phyloP scores from a whole-genome alignment of 2,329 filamentous ascomycete genomes.

The Bipolaris victoriae region DNA sequence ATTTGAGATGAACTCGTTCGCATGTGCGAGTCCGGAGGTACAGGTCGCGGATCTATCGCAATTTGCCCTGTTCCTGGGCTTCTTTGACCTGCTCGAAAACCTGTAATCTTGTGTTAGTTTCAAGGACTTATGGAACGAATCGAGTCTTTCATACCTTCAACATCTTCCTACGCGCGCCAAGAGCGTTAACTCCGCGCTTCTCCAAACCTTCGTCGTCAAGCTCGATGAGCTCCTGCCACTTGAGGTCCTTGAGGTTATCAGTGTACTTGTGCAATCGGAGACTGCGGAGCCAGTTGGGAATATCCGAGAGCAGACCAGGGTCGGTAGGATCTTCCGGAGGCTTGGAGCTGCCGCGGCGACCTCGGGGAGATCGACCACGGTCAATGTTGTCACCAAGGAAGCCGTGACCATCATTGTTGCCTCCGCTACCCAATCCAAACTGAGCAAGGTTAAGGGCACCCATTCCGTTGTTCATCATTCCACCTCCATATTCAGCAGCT shows the following conservation, averaged over 20 bases:
- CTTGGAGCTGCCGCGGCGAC: conserved; percentile 92
- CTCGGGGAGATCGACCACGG: conserved; percentile 88
- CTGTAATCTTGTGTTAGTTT: conserved; percentile 53
- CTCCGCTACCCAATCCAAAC: conserved; percentile 59
- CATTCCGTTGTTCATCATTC: conserved; percentile 74
- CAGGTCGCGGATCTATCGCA: conserved; percentile 35
- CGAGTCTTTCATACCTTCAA: conserved; percentile 71
- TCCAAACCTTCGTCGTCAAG: conserved; percentile 93
- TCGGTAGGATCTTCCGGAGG: conserved; percentile 98
- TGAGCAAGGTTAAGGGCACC: conserved; percentile 73
- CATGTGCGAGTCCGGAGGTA: conserved; percentile 1
- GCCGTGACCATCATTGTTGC: conserved; percentile 66
- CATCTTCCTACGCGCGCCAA: conserved; percentile 96
- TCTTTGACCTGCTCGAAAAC: conserved; percentile 94
- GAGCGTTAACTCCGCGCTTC: conserved; percentile 89
- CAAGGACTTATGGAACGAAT: not conserved
- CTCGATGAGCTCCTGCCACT: conserved; percentile 91
- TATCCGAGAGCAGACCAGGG: conserved; percentile 86
- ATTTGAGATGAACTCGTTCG: conserved; percentile 8
- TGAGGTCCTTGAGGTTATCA: conserved; percentile 95
- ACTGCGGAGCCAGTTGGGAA: conserved; percentile 93
- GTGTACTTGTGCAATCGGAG: conserved; percentile 98
- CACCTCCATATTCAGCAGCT: conserved; percentile 78
- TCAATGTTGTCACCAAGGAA: conserved; percentile 93
- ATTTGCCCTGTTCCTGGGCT: conserved; percentile 54